Conservation (phyloP, 1,284 basidiomycete species). For the Pulveroboletus ridleyi region DNA sequence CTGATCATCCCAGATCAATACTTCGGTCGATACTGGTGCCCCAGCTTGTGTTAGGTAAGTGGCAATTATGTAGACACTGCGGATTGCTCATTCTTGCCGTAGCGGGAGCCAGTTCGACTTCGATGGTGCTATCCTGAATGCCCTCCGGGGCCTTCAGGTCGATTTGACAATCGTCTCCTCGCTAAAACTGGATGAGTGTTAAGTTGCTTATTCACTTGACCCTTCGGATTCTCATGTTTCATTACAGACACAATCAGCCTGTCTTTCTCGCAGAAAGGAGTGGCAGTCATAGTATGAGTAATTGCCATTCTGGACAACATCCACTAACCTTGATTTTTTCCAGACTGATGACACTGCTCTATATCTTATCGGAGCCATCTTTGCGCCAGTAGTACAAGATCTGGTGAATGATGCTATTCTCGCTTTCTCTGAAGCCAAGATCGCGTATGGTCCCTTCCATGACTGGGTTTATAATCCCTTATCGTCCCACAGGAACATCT, state of each 20-base stretch:
- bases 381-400: constrained; percentile 70
- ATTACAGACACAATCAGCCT: constrained; percentile 60
- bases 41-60: constrained; percentile 62
- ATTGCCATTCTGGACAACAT: background rate
- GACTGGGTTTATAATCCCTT: constrained; percentile 63
- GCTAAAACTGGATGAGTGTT: constrained; percentile 68
- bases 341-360: constrained; percentile 71
- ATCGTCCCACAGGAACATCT: constrained; percentile 50
- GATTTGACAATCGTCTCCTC: constrained; percentile 55
- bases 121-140: constrained; percentile 64
- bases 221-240: constrained; percentile 10
- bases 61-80: background rate
- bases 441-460: constrained; percentile 49
- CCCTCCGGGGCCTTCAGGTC: constrained; percentile 65
- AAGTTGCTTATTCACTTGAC: constrained; percentile 23
- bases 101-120: constrained; percentile 73
- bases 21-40: constrained; percentile 57
- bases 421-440: constrained; percentile 64
- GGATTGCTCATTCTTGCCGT: constrained; percentile 20
- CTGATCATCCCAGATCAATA: constrained; percentile 49
- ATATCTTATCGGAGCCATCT: constrained; percentile 74
- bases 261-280: constrained; percentile 66
- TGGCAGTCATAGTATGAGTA: constrained; percentile 60
- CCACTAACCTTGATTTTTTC: constrained; percentile 6
- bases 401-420: constrained; percentile 68